Conservation (phyloP, 139 green algal genomes). For the Zygnema circumcarinatum region DNA sequence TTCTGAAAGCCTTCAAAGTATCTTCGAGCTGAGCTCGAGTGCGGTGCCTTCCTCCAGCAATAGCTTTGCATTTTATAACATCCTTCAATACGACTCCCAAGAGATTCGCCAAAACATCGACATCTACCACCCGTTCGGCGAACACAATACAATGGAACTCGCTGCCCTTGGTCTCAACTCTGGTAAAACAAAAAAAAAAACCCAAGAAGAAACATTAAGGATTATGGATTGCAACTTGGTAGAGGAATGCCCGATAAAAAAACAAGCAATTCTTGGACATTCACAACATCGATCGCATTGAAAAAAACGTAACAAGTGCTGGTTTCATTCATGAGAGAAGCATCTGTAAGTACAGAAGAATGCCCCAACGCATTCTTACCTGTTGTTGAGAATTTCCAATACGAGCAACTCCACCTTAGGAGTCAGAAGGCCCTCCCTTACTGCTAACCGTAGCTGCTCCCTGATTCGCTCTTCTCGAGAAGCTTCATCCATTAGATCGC, state of each 20-base stretch:
- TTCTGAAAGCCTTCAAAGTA: neutral
- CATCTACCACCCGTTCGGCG: neutral
- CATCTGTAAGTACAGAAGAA: no score
- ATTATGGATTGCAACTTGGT: no score
- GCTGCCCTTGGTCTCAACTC: neutral
- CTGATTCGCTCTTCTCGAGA: neutral
- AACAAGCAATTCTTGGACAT: no score
- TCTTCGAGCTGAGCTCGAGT: neutral
- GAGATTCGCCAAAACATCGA: neutral
- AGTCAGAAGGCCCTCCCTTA: neutral
- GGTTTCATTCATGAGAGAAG: no score
- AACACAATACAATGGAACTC: conserved; percentile 41
- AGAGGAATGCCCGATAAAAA: no score
- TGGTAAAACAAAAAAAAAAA: no score
- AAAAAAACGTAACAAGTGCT: no score
- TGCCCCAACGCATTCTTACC: no score
- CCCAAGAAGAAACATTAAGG: no score
- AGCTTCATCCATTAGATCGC: neutral
- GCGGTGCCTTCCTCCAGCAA: neutral
- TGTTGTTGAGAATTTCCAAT: neutral
- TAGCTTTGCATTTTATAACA: neutral
- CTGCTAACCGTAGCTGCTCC: neutral
- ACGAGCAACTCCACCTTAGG: neutral
- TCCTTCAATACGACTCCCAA: neutral
- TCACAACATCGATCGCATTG: no score